These are phyloP conservation scores for Typha latifolia DNA, from an alignment of 176 grass and related monocot genomes.

Conservation along the genomic window DNA sequence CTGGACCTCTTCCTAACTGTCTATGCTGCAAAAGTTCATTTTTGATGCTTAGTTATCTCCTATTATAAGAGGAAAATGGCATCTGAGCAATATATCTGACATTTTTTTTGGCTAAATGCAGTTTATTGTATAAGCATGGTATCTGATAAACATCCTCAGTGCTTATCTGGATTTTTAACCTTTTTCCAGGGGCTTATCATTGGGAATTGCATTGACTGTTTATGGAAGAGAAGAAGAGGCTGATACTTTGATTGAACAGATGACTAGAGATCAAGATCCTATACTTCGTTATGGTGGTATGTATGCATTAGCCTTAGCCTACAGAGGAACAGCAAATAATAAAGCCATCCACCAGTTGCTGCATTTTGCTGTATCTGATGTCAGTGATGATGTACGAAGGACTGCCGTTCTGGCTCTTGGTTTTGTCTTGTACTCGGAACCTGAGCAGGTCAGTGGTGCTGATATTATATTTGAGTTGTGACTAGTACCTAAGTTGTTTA, in stretches of 20 bases:
- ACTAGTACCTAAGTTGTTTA: no score
- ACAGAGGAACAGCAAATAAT: constrained; percentile 94
- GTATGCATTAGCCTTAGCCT: constrained; percentile 95
- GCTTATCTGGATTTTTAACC: not conserved
- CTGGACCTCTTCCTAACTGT: no score
- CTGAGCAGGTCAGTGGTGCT: constrained; percentile 60
- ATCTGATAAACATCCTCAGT: not conserved
- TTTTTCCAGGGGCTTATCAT: constrained; percentile 59
- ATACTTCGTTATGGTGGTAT: constrained; percentile 98
- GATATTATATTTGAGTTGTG: not conserved
- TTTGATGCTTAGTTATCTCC: no score
- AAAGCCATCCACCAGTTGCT: constrained; percentile 97
- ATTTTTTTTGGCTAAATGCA: no score
- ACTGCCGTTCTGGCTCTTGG: constrained; percentile 97
- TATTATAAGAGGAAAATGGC: no score
- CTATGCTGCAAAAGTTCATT: no score
- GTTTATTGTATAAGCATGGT: no score
- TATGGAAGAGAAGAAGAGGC: constrained; percentile 98
- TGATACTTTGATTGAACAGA: constrained; percentile 89
- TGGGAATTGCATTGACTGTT: constrained; percentile 90
- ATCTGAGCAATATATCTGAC: no score
- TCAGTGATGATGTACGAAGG: constrained; percentile 98
- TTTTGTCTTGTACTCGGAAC: constrained; percentile 96
- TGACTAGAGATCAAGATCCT: constrained; percentile 99
- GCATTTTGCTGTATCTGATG: constrained; percentile 97